Conservation (phyloP, 345 rosid genomes). For the Jatropha curcas region DNA sequence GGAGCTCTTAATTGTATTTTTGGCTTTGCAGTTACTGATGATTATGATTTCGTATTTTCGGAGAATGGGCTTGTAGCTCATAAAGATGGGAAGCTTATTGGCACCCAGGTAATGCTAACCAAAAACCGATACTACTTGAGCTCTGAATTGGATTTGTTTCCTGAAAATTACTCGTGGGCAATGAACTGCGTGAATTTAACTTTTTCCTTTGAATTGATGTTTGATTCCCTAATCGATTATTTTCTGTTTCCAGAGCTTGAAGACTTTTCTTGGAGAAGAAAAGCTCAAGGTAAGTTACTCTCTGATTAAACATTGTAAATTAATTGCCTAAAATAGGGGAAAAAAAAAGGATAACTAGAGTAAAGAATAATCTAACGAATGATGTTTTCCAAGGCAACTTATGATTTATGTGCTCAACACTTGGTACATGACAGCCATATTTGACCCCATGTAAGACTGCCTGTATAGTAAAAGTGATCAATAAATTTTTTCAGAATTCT, state of each 20-base stretch:
- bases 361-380: neutral
- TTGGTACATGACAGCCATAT: too few relatives aligned
- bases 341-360: neutral
- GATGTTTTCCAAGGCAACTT: neutral
- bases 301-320: conserved; percentile 9
- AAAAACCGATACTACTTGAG: neutral
- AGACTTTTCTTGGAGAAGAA: conserved; percentile 81
- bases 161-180: neutral
- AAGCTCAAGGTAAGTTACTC: conserved; percentile 65
- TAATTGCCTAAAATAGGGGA: neutral
- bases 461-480: neutral
- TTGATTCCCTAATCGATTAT: conserved; percentile 19
- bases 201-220: neutral
- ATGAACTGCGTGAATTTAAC: neutral
- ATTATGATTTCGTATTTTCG: conserved; percentile 88
- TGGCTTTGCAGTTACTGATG: conserved; percentile 66
- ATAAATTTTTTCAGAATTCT: neutral
- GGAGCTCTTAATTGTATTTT: neutral
- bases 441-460: neutral
- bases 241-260: conserved; percentile 66
- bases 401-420: neutral
- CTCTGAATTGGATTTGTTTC: neutral
- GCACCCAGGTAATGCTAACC: conserved; percentile 59
- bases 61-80: conserved; percentile 99
- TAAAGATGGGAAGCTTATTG: conserved; percentile 84